phyloP scores from a whole-genome alignment of 148 eudicot species.

The Persicaria maculosa region DNA sequence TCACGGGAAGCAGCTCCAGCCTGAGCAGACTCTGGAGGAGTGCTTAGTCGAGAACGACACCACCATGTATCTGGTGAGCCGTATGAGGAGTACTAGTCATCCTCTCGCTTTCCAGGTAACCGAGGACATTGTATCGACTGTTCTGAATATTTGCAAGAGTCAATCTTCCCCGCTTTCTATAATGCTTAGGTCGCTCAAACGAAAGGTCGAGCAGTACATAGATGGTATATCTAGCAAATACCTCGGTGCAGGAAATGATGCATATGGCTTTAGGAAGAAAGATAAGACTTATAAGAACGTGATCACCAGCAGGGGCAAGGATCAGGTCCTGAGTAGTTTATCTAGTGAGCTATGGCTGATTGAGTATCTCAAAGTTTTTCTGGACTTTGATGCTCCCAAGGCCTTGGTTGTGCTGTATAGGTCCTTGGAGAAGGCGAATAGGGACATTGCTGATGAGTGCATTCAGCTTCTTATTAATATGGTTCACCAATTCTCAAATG shows the following conservation, averaged over 20 bases:
- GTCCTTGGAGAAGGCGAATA: constrained; percentile 20
- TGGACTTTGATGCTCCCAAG: constrained; percentile 35
- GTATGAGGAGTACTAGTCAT: constrained; percentile 58
- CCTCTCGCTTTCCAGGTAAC: constrained; percentile 49
- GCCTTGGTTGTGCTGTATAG: constrained; percentile 56
- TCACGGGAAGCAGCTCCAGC: constrained; percentile 53
- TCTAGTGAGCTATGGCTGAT: not conserved
- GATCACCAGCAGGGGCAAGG: not conserved
- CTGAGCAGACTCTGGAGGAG: constrained; percentile 45
- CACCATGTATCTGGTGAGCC: constrained; percentile 44
- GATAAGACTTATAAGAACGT: not conserved
- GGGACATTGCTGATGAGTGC: not conserved
- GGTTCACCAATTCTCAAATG: not conserved
- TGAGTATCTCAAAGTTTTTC: constrained; percentile 38
- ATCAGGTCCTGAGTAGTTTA: not conserved
- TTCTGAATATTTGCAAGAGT: constrained; percentile 31
- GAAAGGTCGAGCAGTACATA: constrained; percentile 19
- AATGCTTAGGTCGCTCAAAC: constrained; percentile 1
- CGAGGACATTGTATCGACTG: constrained; percentile 30
- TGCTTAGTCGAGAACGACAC: constrained; percentile 48
- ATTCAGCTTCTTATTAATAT: not conserved
- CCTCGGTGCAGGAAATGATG: not conserved
- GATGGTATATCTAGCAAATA: not conserved
- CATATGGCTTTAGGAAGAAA: not conserved
- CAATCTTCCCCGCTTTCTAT: constrained; percentile 2